phyloP scores from a whole-genome alignment of 176 grass and related monocot species.

The Carex cristatella region DNA sequence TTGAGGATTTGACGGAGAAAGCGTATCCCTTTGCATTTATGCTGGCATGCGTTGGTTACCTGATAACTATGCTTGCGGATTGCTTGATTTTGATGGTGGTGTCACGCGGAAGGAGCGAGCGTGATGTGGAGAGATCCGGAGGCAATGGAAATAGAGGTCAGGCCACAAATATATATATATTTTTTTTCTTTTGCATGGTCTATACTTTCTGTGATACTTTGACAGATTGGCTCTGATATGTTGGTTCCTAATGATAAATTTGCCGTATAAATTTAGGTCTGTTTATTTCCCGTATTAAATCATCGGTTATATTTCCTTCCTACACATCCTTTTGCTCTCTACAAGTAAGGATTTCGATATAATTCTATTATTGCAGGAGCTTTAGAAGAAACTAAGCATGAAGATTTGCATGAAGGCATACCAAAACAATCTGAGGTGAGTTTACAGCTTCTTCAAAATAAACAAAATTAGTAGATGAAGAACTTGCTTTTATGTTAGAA shows the following conservation, averaged over 20 bases:
- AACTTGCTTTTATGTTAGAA: not conserved
- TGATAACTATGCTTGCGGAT: slow-evolving; percentile 69
- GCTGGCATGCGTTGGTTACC: slow-evolving; percentile 63
- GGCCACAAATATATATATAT: not conserved
- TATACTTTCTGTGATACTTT: not conserved
- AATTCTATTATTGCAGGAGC: not conserved
- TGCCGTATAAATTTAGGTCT: not conserved
- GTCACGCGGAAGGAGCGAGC: slow-evolving; percentile 14
- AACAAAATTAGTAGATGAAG: not conserved
- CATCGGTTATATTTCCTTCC: not conserved
- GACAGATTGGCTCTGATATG: not conserved
- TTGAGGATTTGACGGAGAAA: slow-evolving; percentile 47
- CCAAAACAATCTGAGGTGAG: not conserved
- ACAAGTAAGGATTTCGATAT: not conserved
- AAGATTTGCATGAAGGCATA: not conserved
- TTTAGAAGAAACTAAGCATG: slow-evolving; percentile 10
- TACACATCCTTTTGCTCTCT: not conserved
- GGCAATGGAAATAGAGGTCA: slow-evolving; percentile 27
- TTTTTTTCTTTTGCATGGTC: not conserved
- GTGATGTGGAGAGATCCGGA: not conserved
- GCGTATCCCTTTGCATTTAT: slow-evolving; percentile 78
- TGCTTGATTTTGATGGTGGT: slow-evolving; percentile 53
- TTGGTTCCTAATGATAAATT: not conserved
- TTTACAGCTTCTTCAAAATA: not conserved
- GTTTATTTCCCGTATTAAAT: not conserved